Conservation (phyloP, 2,329 filamentous ascomycete genomes). For the Microdochium trichocladiopsis region DNA sequence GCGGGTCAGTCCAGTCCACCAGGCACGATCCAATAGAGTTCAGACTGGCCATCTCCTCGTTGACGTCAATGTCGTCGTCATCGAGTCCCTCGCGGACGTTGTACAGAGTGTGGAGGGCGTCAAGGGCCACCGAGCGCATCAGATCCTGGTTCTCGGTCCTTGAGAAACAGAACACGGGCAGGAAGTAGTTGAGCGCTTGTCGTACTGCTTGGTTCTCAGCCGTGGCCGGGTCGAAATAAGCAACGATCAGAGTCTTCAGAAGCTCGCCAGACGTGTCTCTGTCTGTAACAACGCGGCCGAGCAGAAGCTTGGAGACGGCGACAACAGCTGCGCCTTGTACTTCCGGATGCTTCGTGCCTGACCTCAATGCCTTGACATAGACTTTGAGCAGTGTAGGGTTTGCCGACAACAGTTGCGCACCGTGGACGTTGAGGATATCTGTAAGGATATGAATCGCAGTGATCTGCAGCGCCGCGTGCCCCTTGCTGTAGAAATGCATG, state of each 20-base stretch:
- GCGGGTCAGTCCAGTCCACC: slow-evolving; percentile 91
- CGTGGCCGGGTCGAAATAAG: slow-evolving; percentile 85
- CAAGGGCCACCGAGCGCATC: slow-evolving; percentile 68
- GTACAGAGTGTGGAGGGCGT: slow-evolving; percentile 68
- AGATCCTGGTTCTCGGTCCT: slow-evolving; percentile 73
- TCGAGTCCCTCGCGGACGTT: slow-evolving; percentile 66
- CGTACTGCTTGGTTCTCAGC: slow-evolving; percentile 73
- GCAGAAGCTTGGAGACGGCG: slow-evolving; percentile 78
- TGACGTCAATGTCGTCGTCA: slow-evolving; percentile 68
- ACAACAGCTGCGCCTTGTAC: slow-evolving; percentile 78
- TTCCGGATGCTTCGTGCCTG: slow-evolving; percentile 58
- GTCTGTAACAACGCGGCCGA: slow-evolving; percentile 72
- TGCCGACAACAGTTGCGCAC: slow-evolving; percentile 63
- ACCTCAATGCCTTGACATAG: slow-evolving; percentile 76
- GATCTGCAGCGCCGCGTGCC: slow-evolving; percentile 81
- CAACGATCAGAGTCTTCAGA: slow-evolving; percentile 75
- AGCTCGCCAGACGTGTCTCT: slow-evolving; percentile 61
- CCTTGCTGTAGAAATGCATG: slow-evolving; percentile 92
- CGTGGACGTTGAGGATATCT: slow-evolving; percentile 87
- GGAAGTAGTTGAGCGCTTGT: slow-evolving; percentile 86
- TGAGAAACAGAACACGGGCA: slow-evolving; percentile 90
- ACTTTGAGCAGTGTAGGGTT: slow-evolving; percentile 72
- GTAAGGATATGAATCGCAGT: slow-evolving; percentile 87
- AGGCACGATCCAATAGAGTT: slow-evolving; percentile 74
- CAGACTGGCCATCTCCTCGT: slow-evolving; percentile 73